Percentiles rank a stretch among this genome's conserved stretches.
Conservation (phyloP, 83 land plant genomes). For the Picea engelmannii region DNA sequence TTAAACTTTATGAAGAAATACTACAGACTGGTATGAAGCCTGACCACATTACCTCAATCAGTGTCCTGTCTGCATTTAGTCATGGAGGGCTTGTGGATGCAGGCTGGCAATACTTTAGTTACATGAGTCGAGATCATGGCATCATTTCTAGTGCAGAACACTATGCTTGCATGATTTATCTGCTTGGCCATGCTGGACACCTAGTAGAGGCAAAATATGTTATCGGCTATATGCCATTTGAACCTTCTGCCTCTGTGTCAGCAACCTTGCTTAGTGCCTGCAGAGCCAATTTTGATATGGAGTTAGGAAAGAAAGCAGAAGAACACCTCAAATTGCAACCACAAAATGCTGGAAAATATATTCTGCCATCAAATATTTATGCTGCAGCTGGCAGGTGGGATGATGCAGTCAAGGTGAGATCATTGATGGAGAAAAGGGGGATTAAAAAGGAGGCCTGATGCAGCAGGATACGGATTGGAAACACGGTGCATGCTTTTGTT, state of each 20-base stretch:
- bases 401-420: constrained; percentile 26
- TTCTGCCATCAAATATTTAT: constrained; percentile 43
- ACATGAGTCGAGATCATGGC: constrained; percentile 35
- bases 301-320: constrained; percentile 45
- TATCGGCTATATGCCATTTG: constrained; percentile 31
- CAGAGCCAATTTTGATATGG: constrained; percentile 35
- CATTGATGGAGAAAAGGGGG: constrained; percentile 38
- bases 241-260: constrained; percentile 35
- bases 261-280: constrained; percentile 47
- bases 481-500: background rate
- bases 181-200: constrained; percentile 43
- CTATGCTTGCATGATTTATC: constrained; percentile 54
- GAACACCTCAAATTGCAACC: constrained; percentile 24
- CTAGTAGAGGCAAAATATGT: constrained; percentile 41
- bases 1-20: constrained; percentile 40
- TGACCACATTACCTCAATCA: constrained; percentile 38
- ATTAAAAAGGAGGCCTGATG: constrained; percentile 43
- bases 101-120: constrained; percentile 40
- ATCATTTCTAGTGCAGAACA: constrained; percentile 52
- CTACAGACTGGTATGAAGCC: constrained; percentile 18
- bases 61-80: constrained; percentile 58
- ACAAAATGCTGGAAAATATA: constrained; percentile 40
- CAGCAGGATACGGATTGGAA: constrained; percentile 34
- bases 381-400: constrained; percentile 35
- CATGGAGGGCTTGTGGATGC: constrained; percentile 48